phyloP scores from a whole-genome alignment of 805 yeast genomes.

The Dipodascus geniculatus region DNA sequence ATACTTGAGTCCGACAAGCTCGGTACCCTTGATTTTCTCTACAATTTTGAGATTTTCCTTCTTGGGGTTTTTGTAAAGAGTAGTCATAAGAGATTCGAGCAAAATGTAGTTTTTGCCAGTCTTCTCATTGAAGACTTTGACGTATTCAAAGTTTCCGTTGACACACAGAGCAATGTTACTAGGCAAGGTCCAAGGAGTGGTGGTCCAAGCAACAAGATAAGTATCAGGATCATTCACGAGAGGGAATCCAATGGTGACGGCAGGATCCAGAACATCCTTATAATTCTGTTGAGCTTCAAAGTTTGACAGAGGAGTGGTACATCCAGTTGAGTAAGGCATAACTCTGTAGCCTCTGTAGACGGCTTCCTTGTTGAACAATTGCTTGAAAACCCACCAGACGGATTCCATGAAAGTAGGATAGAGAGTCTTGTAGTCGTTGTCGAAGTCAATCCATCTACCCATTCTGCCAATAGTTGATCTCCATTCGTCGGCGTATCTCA shows the following conservation, averaged over 20 bases:
- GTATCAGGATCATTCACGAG: conserved; percentile 71
- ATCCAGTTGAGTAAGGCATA: conserved; percentile 98
- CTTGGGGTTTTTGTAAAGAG: conserved; percentile 90
- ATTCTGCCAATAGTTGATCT: conserved; percentile 81
- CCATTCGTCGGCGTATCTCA: conserved; percentile 96
- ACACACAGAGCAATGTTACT: conserved; percentile 88
- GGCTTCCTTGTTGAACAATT: conserved; percentile 70
- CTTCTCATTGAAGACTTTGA: conserved; percentile 84
- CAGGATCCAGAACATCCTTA: conserved; percentile 95
- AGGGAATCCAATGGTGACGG: conserved; percentile 85
- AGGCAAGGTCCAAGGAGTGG: conserved; percentile 99
- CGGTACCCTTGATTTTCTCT: conserved; percentile 68
- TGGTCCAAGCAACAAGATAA: conserved; percentile 92
- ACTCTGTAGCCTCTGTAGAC: conserved; percentile 95
- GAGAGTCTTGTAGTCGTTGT: conserved; percentile 93
- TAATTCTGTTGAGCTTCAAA: conserved; percentile 98
- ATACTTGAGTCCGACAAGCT: conserved; percentile 68
- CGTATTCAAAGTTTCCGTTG: conserved; percentile 80
- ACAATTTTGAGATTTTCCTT: conserved; percentile 77
- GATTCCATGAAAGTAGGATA: conserved; percentile 97
- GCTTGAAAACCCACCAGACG: conserved; percentile 97
- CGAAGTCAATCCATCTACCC: conserved; percentile 99
- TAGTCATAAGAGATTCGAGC: conserved; percentile 68
- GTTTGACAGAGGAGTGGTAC: conserved; percentile 91
- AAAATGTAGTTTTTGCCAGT: conserved; percentile 71